Evolutionary conservation across 352 stramenopile genomes (phyloP).

Genomic region (Globisporangium nagaii): DNA sequence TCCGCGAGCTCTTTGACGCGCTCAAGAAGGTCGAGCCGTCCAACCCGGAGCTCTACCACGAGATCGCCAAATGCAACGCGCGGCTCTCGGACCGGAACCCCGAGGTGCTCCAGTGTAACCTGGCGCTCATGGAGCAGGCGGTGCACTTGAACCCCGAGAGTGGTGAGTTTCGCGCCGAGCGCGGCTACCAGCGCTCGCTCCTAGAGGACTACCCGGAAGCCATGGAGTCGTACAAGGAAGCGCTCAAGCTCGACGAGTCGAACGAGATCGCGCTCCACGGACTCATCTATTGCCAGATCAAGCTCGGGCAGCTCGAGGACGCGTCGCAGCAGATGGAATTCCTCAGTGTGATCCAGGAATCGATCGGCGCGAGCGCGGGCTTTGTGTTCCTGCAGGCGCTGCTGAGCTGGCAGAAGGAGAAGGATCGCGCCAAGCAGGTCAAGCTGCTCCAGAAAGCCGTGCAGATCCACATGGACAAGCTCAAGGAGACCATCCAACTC

Average conservation of each 20-base stretch:
- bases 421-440: conserved; percentile 59
- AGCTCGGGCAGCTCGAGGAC: conserved; percentile 82
- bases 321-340: conserved; percentile 91
- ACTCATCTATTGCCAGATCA: conserved; percentile 92
- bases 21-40: conserved; percentile 67
- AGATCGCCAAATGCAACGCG: conserved; percentile 55
- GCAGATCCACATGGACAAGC: conserved; percentile 78
- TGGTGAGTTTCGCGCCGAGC: conserved; percentile 62
- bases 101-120: conserved; percentile 68
- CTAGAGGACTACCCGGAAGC: conserved; percentile 73
- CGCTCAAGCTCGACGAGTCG: conserved; percentile 79
- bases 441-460: conserved; percentile 71
- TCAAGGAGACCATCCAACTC: conserved; percentile 60
- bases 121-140: conserved; percentile 63
- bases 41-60: conserved; percentile 61
- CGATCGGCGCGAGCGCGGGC: conserved; percentile 63
- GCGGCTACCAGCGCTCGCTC: conserved; percentile 70
- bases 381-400: conserved; percentile 86
- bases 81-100: conserved; percentile 57
- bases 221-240: conserved; percentile 85
- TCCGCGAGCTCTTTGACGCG: conserved; percentile 58
- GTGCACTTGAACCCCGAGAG: conserved; percentile 55
- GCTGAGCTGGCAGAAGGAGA: conserved; percentile 76
- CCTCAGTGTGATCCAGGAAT: conserved; percentile 87
- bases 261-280: conserved; percentile 87